A percentile compares a stretch with the other conserved stretches of the same genome.
Conservation (phyloP, 1,284 basidiomycete species). For the Dichomitus squalens region DNA sequence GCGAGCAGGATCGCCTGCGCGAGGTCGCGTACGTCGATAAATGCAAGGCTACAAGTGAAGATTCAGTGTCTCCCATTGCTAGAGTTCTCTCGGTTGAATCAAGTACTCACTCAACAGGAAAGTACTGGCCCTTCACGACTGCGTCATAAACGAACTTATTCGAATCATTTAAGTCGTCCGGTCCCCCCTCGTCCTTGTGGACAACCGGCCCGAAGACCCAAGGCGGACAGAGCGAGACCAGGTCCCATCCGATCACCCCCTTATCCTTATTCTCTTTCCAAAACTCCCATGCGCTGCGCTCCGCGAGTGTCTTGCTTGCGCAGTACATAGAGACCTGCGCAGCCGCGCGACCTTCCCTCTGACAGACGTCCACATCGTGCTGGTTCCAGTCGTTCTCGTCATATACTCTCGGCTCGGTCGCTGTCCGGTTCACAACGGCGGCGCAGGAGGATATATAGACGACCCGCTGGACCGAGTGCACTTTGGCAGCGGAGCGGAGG, state of each 20-base stretch:
- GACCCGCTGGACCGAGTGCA: slow-evolving; percentile 56
- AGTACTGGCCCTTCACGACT: slow-evolving; percentile 32
- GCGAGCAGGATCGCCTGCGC: slow-evolving; percentile 59
- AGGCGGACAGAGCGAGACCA: slow-evolving; percentile 57
- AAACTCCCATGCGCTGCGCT: slow-evolving; percentile 61
- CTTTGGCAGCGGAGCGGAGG: slow-evolving; percentile 25
- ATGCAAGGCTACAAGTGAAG: slow-evolving; percentile 29
- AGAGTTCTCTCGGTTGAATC: slow-evolving; percentile 14
- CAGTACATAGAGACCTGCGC: slow-evolving; percentile 47
- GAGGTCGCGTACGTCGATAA: slow-evolving; percentile 64
- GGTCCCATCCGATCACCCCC: slow-evolving; percentile 48
- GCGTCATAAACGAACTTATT: slow-evolving; percentile 35
- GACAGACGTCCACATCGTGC: slow-evolving; percentile 47
- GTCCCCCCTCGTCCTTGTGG: slow-evolving; percentile 46
- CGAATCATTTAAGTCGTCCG: slow-evolving; percentile 55
- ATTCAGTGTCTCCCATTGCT: too few species aligned
- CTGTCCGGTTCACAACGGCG: slow-evolving; percentile 41
- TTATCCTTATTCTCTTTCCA: slow-evolving; percentile 44
- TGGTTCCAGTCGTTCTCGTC: slow-evolving; percentile 67
- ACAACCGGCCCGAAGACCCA: slow-evolving; percentile 50
- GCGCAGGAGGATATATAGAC: slow-evolving; percentile 65
- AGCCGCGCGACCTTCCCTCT: slow-evolving; percentile 51
- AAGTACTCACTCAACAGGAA: slow-evolving; percentile 4
- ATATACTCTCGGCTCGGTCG: slow-evolving; percentile 25
- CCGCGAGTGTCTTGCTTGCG: slow-evolving; percentile 69